Conservation (phyloP, 352 stramenopile species). For the Globisporangium camurandrum region DNA sequence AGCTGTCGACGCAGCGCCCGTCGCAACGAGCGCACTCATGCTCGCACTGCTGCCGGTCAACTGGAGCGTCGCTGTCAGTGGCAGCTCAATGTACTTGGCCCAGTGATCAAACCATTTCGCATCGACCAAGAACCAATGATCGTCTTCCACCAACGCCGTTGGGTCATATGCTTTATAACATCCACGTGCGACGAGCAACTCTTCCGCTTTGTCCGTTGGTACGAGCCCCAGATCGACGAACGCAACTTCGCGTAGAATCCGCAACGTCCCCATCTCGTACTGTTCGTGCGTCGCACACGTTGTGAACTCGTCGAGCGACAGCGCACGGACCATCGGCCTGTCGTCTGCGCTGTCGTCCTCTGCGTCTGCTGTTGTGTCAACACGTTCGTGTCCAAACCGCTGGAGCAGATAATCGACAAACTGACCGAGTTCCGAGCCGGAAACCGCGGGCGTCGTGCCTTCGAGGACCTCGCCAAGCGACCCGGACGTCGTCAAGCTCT, state of each 20-base stretch:
- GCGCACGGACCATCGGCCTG: conserved; percentile 22
- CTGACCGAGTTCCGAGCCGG: conserved; percentile 66
- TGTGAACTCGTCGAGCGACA: conserved; percentile 67
- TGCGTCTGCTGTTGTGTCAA: not conserved
- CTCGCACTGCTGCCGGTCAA: not conserved
- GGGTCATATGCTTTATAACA: conserved; percentile 79
- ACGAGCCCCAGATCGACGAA: conserved; percentile 79
- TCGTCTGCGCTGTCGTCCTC: not conserved
- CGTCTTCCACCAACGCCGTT: conserved; percentile 61
- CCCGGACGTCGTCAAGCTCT: conserved; percentile 33
- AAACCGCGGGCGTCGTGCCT: conserved; percentile 61
- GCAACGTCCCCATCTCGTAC: conserved; percentile 71
- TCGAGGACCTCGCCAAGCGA: conserved; percentile 48
- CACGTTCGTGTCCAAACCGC: conserved; percentile 31
- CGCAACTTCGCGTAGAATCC: conserved; percentile 79
- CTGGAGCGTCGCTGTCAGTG: conserved; percentile 11
- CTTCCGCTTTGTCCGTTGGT: conserved; percentile 68
- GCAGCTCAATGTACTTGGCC: conserved; percentile 66
- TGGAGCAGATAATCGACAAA: conserved; percentile 77
- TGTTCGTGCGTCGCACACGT: conserved; percentile 53
- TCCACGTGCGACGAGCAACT: conserved; percentile 55
- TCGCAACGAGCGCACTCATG: not conserved
- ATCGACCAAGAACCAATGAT: conserved; percentile 80
- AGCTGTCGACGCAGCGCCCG: conserved; percentile 18
- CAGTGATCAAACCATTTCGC: conserved; percentile 83